phyloP scores from a whole-genome alignment of 2,329 filamentous ascomycete genomes.

The Aspergillus flavus region DNA sequence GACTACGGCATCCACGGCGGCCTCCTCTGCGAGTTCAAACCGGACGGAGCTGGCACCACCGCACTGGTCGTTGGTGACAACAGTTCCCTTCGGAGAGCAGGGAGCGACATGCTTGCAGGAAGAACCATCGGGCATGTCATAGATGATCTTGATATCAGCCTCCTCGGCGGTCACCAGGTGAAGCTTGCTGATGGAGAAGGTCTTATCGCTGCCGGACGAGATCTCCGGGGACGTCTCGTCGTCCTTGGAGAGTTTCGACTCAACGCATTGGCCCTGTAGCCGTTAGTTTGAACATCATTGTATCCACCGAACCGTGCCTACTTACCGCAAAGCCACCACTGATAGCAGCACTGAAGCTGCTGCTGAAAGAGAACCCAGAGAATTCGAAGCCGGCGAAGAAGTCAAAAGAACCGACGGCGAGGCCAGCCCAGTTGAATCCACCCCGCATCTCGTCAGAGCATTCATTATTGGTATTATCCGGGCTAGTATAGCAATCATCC shows the following conservation, averaged over 20 bases:
- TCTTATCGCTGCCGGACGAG: slow-evolving; percentile 54
- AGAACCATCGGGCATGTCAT: slow-evolving; percentile 79
- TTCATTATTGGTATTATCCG: slow-evolving; percentile 73
- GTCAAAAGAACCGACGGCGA: slow-evolving; percentile 63
- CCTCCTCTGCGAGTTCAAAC: slow-evolving; percentile 63
- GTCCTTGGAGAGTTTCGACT: slow-evolving; percentile 51
- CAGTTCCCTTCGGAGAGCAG: slow-evolving; percentile 69
- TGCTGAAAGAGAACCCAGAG: slow-evolving; percentile 70
- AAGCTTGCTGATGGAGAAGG: slow-evolving; percentile 76
- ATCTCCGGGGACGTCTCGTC: slow-evolving; percentile 60
- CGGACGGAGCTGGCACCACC: slow-evolving; percentile 84
- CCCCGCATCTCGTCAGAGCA: slow-evolving; percentile 70
- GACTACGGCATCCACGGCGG: slow-evolving; percentile 63
- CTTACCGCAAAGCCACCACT: slow-evolving; percentile 45
- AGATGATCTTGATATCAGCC: slow-evolving; percentile 81
- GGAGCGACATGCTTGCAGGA: slow-evolving; percentile 75
- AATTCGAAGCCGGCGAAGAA: slow-evolving; percentile 74
- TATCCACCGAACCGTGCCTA: slow-evolving; percentile 18
- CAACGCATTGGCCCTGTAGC: slow-evolving; percentile 62
- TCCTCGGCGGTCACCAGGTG: slow-evolving; percentile 74
- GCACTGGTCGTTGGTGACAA: slow-evolving; percentile 82
- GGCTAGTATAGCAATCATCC: slow-evolving; percentile 63
- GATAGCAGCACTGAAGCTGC: slow-evolving; percentile 50
- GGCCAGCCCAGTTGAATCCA: slow-evolving; percentile 73
- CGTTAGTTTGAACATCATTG: slow-evolving; percentile 12